Base-by-base conservation (phyloP, 2,329 filamentous ascomycete species). In the Thermothelomyces thermophilus region DNA sequence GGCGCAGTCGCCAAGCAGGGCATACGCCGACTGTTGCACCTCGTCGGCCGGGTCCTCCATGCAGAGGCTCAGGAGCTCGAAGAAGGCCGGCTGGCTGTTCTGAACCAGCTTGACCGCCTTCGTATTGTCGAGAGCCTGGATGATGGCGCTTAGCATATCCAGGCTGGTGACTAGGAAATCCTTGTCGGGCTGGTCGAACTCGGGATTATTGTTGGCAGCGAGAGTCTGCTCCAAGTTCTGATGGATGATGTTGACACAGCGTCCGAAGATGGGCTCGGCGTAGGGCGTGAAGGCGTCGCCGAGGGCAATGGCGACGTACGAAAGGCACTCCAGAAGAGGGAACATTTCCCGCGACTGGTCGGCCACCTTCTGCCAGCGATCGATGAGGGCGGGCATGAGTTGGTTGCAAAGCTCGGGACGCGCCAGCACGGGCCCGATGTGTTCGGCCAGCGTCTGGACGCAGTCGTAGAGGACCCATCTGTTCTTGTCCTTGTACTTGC, bases 391-490 rank as follows among this genome's bases (percentile, higher is more conserved):
- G 20, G 93, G 90, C 91, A 98, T 97, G 52, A 98, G 76, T 58
- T 89, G 77, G 55, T 86, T 79, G 35, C 90, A 83, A n/a, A 95
- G 79, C 46, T 90, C 80, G 6, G 86, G 86, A 54, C 82, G 77
- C n/a, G 89, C 86, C 57, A 98, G 75, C 30, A 86, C 82, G 6
- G 84, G 82, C 10, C 89, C 90, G 48, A 97, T 86, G 63, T 89
- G 86, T 67, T 98, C 93, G 3, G 93, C 93, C 50, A 98, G 74
- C 0, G 93, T 98, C 71, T 98, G 93, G 30, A 98, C 88, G 67
- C 93, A 97, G 70, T 98, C 93, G 71, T 98, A 98, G 30, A 98
- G 80, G 48, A 97, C 94, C 72, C 94, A 96, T 82, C 97, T 96
- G 72, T 98, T 98, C 62, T 89, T 85, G 68, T 97, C 91, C 76